Base-by-base conservation (phyloP, 176 grass and related monocot genomes). In the Guadua angustifolia region DNA sequence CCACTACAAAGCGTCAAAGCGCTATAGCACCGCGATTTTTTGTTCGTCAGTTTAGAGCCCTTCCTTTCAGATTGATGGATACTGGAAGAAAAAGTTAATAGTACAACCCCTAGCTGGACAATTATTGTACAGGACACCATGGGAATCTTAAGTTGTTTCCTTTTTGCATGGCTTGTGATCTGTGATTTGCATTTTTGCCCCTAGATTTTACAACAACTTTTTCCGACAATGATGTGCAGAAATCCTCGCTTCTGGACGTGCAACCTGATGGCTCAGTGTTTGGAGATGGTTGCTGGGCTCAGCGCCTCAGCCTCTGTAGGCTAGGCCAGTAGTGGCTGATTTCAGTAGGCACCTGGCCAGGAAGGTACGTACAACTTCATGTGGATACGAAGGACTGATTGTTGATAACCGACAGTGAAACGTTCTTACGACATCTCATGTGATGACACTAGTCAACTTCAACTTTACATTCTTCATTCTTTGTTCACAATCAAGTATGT, bases 221-320 rank as follows among this genome's bases (percentile, higher is more conserved):
- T 43, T 57, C 25, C 60, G 79, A 90, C 32, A 83, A 78, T 66
- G 58, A 90, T 73, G 49, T 50, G 57, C 42, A 51, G 57, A 79
- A 82, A 73, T 29, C 8, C 58, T 83, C 24, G 10, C 72, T 72
- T 33, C 35, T 73, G 73, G 58, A 35, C 39, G 32, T 76, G 65
- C 63, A 78, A 82, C 65, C 50, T 82, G 88, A 86, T 86, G 25
- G 77, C 64, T 86, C 83, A 77, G 53, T 86, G 88, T 72, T 78
- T 78, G 83, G 83, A 57, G 43, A 75, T 77, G 71, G 59, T 82
- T 86, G 26, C 29, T 78, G 57, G 72, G 55, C n/a, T n/a, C n/a
- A n/a, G 65, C 26, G 64, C 36, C 21, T 45, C 33, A 64, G 12
- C 38, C 75, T 39, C 12, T 81, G 21, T 18, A 87, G 50, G 77